Conservation (phyloP, 208 protist genomes). For the Herpetomonas muscarum region DNA sequence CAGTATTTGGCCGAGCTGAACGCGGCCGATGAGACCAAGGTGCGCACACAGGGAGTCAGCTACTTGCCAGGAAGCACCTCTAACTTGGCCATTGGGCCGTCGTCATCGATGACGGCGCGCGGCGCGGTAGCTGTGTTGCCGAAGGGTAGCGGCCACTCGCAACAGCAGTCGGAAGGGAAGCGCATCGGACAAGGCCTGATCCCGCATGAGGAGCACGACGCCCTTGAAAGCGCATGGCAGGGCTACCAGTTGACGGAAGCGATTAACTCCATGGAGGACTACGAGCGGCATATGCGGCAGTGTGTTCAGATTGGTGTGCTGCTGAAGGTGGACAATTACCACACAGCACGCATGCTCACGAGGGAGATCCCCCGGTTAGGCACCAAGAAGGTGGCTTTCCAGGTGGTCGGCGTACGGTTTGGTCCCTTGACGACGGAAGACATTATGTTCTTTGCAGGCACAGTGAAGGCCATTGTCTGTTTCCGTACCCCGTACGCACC, state of each 20-base stretch:
- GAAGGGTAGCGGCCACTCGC: background rate
- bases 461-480: conserved; percentile 74
- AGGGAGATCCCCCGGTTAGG: conserved; percentile 62
- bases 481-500: conserved; percentile 61
- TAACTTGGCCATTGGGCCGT: background rate
- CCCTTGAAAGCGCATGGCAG: conserved; percentile 48
- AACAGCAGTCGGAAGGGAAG: conserved; percentile 8
- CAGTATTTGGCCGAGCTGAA: background rate
- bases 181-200: conserved; percentile 35
- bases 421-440: conserved; percentile 64
- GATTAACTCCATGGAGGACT: conserved; percentile 47
- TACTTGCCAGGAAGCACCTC: too few species aligned
- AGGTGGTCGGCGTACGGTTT: conserved; percentile 78
- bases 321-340: conserved; percentile 87
- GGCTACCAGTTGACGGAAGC: conserved; percentile 35
- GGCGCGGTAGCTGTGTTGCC: background rate
- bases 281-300: conserved; percentile 45
- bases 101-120: background rate
- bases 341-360: conserved; percentile 74
- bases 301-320: conserved; percentile 82
- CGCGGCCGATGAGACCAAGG: background rate
- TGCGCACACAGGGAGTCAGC: background rate
- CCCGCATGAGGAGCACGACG: conserved; percentile 11
- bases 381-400: conserved; percentile 65
- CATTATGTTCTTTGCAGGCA: conserved; percentile 64